Conservation (phyloP, 2,329 filamentous ascomycete genomes). For the Penicillium sp. region DNA sequence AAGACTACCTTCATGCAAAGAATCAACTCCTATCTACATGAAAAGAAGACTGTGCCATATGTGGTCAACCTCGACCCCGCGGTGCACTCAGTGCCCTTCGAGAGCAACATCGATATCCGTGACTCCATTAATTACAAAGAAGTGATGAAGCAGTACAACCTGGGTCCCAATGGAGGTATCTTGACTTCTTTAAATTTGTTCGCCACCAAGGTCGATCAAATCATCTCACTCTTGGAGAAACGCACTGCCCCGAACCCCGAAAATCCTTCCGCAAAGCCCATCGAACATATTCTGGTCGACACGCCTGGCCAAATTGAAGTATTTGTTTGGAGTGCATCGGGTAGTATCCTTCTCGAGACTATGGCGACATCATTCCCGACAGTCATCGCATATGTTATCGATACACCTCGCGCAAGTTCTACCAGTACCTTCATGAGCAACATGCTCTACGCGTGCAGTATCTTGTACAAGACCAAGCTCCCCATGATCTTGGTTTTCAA, state of each 20-base stretch:
- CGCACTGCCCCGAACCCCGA: constrained; percentile 62
- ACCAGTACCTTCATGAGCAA: constrained; percentile 99
- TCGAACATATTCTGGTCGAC: constrained; percentile 86
- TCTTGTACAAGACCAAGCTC: constrained; percentile 96
- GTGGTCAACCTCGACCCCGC: constrained; percentile 97
- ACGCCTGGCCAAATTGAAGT: constrained; percentile 98
- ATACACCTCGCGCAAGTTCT: constrained; percentile 87
- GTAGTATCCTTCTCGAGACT: constrained; percentile 88
- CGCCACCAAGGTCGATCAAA: constrained; percentile 96
- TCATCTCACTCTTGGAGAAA: constrained; percentile 86
- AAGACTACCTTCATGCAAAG: constrained; percentile 99
- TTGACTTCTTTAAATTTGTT: constrained; percentile 94
- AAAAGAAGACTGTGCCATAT: constrained; percentile 77
- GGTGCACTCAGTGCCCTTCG: constrained; percentile 88
- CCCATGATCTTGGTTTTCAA: constrained; percentile 99
- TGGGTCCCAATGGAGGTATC: constrained; percentile 95
- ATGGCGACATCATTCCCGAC: constrained; percentile 93
- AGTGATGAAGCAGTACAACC: constrained; percentile 98
- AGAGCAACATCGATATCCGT: constrained; percentile 97
- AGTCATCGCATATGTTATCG: constrained; percentile 94
- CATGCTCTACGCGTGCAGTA: constrained; percentile 98
- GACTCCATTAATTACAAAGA: constrained; percentile 99
- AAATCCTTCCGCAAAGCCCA: constrained; percentile 51
- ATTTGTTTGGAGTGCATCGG: constrained; percentile 96
- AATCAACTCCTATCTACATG: constrained; percentile 89